Percentiles rank a stretch among this genome's conserved stretches.
phyloP scores from a whole-genome alignment of 1,284 basidiomycete genomes.

The Leccinum pachyderme region DNA sequence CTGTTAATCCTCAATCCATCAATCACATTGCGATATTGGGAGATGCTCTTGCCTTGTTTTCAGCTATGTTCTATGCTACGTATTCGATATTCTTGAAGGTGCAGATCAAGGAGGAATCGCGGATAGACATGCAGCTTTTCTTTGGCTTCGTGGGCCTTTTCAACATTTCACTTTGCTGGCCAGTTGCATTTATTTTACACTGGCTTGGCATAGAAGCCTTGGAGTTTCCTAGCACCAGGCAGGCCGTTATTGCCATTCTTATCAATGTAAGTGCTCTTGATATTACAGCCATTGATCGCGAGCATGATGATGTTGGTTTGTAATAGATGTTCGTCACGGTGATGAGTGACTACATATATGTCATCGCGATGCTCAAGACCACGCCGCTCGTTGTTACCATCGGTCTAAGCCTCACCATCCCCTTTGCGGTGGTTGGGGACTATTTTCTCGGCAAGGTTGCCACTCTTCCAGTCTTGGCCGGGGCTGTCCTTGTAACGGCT shows the following conservation, averaged over 20 bases:
- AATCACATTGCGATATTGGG: slow-evolving; percentile 53
- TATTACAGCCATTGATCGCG: background rate
- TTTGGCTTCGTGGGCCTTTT: slow-evolving; percentile 93
- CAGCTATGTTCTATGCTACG: slow-evolving; percentile 85
- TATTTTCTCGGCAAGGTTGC: slow-evolving; percentile 59
- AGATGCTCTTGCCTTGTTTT: slow-evolving; percentile 77
- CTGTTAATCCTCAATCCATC: slow-evolving; percentile 21
- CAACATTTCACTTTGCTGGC: slow-evolving; percentile 82
- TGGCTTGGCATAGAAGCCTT: slow-evolving; percentile 73
- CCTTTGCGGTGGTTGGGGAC: slow-evolving; percentile 83
- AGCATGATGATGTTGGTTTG: background rate
- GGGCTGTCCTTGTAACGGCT: slow-evolving; percentile 64
- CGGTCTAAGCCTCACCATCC: slow-evolving; percentile 94
- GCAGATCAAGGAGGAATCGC: slow-evolving; percentile 77
- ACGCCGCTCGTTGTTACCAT: slow-evolving; percentile 92
- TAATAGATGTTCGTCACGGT: slow-evolving; percentile 81
- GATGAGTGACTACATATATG: slow-evolving; percentile 84
- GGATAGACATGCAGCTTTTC: slow-evolving; percentile 91
- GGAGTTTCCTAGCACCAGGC: slow-evolving; percentile 62
- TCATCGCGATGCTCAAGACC: slow-evolving; percentile 95
- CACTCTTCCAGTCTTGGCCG: slow-evolving; percentile 57
- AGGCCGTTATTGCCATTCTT: slow-evolving; percentile 64
- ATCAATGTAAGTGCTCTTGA: slow-evolving; percentile 61
- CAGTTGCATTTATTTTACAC: slow-evolving; percentile 82
- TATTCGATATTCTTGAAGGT: slow-evolving; percentile 95